Evolutionary conservation across 257 asterid genomes (phyloP).

Genomic region (Perilla frutescens): DNA sequence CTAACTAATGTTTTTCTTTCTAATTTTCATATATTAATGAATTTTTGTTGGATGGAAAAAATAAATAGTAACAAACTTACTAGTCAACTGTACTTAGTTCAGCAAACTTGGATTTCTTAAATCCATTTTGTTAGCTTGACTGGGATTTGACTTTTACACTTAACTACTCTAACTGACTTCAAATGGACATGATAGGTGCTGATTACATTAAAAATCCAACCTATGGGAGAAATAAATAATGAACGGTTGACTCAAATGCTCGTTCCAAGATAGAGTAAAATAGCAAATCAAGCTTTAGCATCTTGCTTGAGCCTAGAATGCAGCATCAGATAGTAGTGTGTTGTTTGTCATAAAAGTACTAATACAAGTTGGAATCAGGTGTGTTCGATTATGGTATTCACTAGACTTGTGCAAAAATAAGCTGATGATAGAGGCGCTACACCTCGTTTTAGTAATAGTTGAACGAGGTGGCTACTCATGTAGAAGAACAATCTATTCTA

Average conservation of each 20-base stretch:
- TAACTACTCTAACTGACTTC: conserved; percentile 9
- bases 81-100: conserved; percentile 18
- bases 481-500: background rate
- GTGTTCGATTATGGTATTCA: background rate
- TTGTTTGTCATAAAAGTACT: background rate
- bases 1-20: too few relatives aligned
- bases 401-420: background rate
- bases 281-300: conserved; percentile 8
- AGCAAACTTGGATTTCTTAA: background rate
- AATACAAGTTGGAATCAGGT: background rate
- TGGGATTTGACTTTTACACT: background rate
- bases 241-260: background rate
- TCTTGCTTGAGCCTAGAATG: background rate
- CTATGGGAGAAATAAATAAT: conserved; percentile 10
- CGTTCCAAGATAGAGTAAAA: background rate
- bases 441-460: background rate
- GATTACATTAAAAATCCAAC: background rate
- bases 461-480: background rate
- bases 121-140: background rate
- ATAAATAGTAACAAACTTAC: background rate
- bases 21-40: conserved; percentile 13
- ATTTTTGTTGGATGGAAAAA: background rate
- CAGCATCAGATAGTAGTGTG: background rate
- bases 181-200: background rate
- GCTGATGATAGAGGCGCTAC: background rate